Conservation (phyloP, 1,139 yeast species). For the Taphrina betulina region DNA sequence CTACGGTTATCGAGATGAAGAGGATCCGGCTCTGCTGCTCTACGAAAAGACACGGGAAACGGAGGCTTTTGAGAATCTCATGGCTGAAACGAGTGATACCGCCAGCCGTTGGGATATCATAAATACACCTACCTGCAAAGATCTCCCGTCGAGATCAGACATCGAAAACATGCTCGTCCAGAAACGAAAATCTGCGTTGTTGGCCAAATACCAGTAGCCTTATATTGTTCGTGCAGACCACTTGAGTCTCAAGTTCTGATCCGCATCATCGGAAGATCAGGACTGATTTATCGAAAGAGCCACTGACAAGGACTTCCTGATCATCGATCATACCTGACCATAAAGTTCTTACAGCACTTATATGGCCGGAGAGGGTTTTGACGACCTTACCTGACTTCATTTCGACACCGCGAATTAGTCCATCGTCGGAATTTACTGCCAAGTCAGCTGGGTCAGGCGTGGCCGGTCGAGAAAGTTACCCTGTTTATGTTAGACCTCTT, state of each 20-base stretch:
- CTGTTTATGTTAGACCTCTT: too few relatives aligned
- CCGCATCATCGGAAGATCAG: conserved; percentile 2
- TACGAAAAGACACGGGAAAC: conserved; percentile 42
- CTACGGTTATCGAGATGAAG: conserved; percentile 53
- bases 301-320: conserved; percentile 49
- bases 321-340: conserved; percentile 44
- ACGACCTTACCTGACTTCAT: conserved; percentile 39
- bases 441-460: too few relatives aligned
- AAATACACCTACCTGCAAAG: conserved; percentile 31
- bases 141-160: conserved; percentile 28
- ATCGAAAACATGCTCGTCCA: conserved; percentile 30
- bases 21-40: conserved; percentile 39
- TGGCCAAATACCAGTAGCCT: conserved; percentile 27
- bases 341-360: conserved; percentile 53
- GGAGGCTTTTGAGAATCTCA: conserved; percentile 38
- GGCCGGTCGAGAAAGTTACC: too few relatives aligned
- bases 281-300: conserved; percentile 46
- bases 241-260: neutral
- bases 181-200: conserved; percentile 24
- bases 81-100: conserved; percentile 33
- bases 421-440: conserved; percentile 60
- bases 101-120: conserved; percentile 35
- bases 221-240: too few relatives aligned
- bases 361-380: conserved; percentile 37
- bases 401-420: conserved; percentile 52